These are phyloP conservation scores for Globisporangium mamillatum DNA, from an alignment of 352 stramenopile genomes.

Conservation along the genomic window DNA sequence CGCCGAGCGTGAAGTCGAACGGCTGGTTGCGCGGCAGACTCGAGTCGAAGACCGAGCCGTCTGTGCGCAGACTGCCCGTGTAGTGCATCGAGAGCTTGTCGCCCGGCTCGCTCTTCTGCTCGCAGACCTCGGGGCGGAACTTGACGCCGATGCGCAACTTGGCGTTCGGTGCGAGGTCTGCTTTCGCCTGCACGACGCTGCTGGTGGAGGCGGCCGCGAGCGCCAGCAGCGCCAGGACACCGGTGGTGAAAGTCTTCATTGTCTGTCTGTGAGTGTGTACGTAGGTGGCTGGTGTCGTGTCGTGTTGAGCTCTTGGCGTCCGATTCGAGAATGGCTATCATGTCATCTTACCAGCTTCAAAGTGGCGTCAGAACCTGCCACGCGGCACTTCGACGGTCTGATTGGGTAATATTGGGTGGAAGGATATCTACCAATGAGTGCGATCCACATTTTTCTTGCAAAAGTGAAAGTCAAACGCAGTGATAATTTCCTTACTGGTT, in stretches of 20 bases:
- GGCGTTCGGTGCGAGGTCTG: constrained; percentile 63
- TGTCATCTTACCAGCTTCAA: constrained; percentile 4
- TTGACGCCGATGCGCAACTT: constrained; percentile 81
- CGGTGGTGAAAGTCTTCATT: constrained; percentile 51
- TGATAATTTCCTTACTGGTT: no score
- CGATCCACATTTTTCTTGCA: not conserved
- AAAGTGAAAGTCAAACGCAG: not conserved
- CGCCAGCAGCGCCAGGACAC: constrained; percentile 25
- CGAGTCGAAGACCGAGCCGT: constrained; percentile 97
- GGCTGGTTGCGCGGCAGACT: constrained; percentile 92
- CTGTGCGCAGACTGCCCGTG: constrained; percentile 93
- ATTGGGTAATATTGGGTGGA: constrained; percentile 42
- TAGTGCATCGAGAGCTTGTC: constrained; percentile 95
- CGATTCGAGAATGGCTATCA: constrained; percentile 11
- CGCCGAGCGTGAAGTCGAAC: constrained; percentile 94
- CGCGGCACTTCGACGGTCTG: constrained; percentile 2
- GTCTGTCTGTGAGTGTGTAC: not conserved
- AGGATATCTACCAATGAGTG: constrained; percentile 14
- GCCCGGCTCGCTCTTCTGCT: constrained; percentile 70
- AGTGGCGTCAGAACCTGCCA: constrained; percentile 26
- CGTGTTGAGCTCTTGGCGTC: constrained; percentile 8
- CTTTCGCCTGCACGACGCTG: constrained; percentile 46
- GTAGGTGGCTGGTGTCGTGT: not conserved
- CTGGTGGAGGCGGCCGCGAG: constrained; percentile 24
- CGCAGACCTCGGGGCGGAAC: constrained; percentile 64